Conservation (phyloP, 257 asterid species). For the Scutellaria barbata region DNA sequence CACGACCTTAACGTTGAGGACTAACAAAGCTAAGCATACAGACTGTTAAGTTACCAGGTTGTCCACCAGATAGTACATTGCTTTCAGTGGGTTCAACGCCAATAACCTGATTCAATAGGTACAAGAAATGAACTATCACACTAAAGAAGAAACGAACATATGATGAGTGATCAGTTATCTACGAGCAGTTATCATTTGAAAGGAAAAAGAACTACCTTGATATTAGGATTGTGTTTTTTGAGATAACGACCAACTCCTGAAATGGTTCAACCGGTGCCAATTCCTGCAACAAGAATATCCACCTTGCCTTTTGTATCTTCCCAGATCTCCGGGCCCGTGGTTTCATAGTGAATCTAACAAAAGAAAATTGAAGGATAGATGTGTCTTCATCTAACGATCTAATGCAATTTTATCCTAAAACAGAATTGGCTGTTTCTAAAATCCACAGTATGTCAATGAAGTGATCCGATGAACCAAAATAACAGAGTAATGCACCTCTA, state of each 20-base stretch:
- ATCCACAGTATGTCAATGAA: no score
- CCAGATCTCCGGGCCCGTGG: slow-evolving; percentile 99
- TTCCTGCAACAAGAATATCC: slow-evolving; percentile 95
- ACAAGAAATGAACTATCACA: slow-evolving; percentile 22
- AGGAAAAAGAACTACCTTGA: slow-evolving; percentile 59
- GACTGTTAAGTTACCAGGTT: slow-evolving; percentile 77
- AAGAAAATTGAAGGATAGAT: neutral
- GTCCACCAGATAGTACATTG: slow-evolving; percentile 86
- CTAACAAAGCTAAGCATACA: slow-evolving; percentile 21
- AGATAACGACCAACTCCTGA: slow-evolving; percentile 87
- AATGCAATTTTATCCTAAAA: no score
- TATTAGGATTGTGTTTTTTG: slow-evolving; percentile 65
- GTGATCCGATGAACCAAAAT: neutral
- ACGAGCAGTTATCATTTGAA: neutral
- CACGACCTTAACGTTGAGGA: slow-evolving; percentile 35
- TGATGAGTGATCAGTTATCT: neutral
- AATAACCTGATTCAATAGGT: slow-evolving; percentile 57
- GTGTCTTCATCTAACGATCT: neutral
- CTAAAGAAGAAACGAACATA: slow-evolving; percentile 14
- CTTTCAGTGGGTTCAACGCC: slow-evolving; percentile 95
- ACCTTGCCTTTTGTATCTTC: slow-evolving; percentile 93
- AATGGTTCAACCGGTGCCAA: slow-evolving; percentile 97
- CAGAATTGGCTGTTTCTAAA: no score
- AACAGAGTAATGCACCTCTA: no score
- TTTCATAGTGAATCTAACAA: slow-evolving; percentile 82